phyloP scores from a whole-genome alignment of 176 grass and related monocot genomes.

The Aegilops tauschii region DNA sequence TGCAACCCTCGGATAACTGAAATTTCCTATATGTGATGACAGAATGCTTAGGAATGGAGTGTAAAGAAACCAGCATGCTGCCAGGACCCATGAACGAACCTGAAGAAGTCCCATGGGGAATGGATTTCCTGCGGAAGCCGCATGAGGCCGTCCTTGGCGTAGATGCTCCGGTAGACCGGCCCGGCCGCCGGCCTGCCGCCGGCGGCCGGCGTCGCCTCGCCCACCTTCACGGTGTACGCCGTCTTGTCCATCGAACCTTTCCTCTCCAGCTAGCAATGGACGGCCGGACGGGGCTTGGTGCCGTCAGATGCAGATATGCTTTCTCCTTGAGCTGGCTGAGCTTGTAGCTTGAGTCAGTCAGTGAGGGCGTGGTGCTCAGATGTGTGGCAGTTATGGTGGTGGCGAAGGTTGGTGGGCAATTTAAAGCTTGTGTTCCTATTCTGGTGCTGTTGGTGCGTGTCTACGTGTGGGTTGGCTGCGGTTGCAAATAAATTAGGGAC shows the following conservation, averaged over 20 bases:
- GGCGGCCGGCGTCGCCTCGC: slow-evolving; percentile 46
- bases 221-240: slow-evolving; percentile 73
- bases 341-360: background rate
- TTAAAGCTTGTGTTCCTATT: slow-evolving; percentile 49
- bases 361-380: background rate
- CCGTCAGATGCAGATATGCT: slow-evolving; percentile 24
- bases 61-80: background rate
- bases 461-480: background rate
- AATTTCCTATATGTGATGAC: background rate
- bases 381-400: slow-evolving; percentile 38
- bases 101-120: slow-evolving; percentile 93
- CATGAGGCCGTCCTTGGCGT: slow-evolving; percentile 74
- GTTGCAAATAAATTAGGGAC: background rate
- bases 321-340: background rate
- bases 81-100: slow-evolving; percentile 35
- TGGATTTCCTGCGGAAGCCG: slow-evolving; percentile 52
- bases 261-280: background rate
- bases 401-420: slow-evolving; percentile 34
- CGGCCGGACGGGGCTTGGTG: background rate
- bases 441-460: slow-evolving; percentile 5
- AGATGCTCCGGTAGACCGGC: slow-evolving; percentile 72
- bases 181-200: slow-evolving; percentile 60
- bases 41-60: background rate
- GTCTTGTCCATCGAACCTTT: slow-evolving; percentile 44
- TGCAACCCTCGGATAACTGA: background rate